A percentile compares a stretch with the other conserved stretches of the same genome.
Conservation (phyloP, 495 filamentous ascomycete species). For the Podospora anserina region DNA sequence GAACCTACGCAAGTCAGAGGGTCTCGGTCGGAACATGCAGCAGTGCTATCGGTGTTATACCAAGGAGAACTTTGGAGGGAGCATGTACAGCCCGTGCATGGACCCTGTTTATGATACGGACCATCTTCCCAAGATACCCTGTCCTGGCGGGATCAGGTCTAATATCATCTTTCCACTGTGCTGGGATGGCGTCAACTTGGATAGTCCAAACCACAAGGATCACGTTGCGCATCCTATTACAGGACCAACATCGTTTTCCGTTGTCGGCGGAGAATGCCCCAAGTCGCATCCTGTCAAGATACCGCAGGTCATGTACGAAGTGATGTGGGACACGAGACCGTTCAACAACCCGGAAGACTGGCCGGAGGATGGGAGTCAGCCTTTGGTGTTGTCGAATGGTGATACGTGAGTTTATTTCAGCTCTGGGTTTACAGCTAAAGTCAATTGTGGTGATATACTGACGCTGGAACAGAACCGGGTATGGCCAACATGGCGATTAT, state of each 20-base stretch:
- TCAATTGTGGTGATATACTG: background rate
- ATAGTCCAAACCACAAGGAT: constrained; percentile 38
- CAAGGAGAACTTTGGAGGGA: background rate
- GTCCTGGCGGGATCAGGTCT: constrained; percentile 39
- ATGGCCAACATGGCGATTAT: constrained; percentile 49
- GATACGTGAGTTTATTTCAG: constrained; percentile 33
- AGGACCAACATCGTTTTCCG: background rate
- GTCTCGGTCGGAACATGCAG: constrained; percentile 32
- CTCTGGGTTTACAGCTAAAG: background rate
- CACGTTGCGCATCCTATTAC: constrained; percentile 34
- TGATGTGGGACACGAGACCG: constrained; percentile 19
- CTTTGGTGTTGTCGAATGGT: constrained; percentile 46
- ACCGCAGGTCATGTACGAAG: constrained; percentile 26
- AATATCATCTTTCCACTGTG: constrained; percentile 46
- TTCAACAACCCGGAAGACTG: constrained; percentile 42
- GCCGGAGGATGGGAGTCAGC: constrained; percentile 41
- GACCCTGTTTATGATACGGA: constrained; percentile 4
- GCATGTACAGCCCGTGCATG: constrained; percentile 5
- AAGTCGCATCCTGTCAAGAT: constrained; percentile 26
- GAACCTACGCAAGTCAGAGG: constrained; percentile 29
- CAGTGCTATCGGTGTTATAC: constrained; percentile 18
- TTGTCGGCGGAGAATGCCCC: constrained; percentile 24
- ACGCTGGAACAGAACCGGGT: constrained; percentile 31
- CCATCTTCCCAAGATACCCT: constrained; percentile 21
- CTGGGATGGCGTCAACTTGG: constrained; percentile 32